Evolutionary conservation across 257 asterid species (phyloP).

Genomic region (Fraxinus americana): DNA sequence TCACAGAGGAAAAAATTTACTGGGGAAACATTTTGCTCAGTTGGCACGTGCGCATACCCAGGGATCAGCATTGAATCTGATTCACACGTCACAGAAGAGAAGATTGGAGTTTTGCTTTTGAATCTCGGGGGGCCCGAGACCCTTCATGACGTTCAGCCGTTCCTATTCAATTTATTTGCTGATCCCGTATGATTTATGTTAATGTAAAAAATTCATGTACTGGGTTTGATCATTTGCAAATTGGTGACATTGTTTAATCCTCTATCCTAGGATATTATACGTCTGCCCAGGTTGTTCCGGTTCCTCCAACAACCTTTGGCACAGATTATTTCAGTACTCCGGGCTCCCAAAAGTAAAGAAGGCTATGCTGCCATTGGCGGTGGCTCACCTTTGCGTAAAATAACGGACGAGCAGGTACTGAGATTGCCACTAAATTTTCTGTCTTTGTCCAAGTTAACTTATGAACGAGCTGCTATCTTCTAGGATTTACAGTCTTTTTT

Average conservation of each 20-base stretch:
- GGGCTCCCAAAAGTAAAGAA: slow-evolving; percentile 97
- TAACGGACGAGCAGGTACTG: slow-evolving; percentile 83
- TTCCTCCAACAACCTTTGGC: slow-evolving; percentile 95
- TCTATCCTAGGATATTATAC: slow-evolving; percentile 78
- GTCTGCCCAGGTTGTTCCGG: slow-evolving; percentile 85
- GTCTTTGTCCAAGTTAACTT: not conserved
- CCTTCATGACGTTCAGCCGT: slow-evolving; percentile 85
- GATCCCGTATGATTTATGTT: slow-evolving; percentile 71
- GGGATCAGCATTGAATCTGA: slow-evolving; percentile 29
- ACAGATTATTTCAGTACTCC: slow-evolving; percentile 69
- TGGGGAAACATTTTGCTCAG: slow-evolving; percentile 51
- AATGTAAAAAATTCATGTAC: not conserved
- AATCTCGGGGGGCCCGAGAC: slow-evolving; percentile 97
- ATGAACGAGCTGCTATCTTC: not conserved
- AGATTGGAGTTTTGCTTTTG: slow-evolving; percentile 82
- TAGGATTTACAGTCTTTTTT: slow-evolving; percentile 20
- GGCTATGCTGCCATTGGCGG: slow-evolving; percentile 99
- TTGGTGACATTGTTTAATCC: slow-evolving; percentile 13
- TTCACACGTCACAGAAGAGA: slow-evolving; percentile 55
- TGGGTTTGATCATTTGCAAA: slow-evolving; percentile 4
- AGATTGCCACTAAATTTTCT: not conserved
- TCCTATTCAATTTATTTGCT: slow-evolving; percentile 83
- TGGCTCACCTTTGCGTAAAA: slow-evolving; percentile 91
- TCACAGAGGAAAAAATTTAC: slow-evolving; percentile 33
- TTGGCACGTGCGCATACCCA: slow-evolving; percentile 49